Percentiles rank a stretch among this genome's conserved stretches.
These are phyloP conservation scores for Kwoniella pini DNA, from an alignment of 768 basidiomycete genomes.

Conservation along the genomic window DNA sequence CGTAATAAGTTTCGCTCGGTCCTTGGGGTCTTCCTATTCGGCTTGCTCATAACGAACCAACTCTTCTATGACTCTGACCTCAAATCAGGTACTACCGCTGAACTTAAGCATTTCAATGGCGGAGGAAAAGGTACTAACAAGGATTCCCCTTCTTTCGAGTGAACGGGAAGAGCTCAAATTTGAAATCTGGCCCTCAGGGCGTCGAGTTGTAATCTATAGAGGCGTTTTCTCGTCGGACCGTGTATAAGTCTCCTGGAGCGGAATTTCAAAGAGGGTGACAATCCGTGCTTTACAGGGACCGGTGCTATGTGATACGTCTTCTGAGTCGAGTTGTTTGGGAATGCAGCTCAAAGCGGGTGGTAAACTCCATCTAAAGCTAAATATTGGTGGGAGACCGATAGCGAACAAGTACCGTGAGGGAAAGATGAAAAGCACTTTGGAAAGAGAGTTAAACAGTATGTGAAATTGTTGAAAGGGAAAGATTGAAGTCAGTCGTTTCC, in stretches of 20 bases:
- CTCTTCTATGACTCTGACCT: constrained; percentile 59
- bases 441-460: constrained; percentile 79
- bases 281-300: constrained; percentile 63
- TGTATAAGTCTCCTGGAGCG: constrained; percentile 78
- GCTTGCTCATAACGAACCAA: constrained; percentile 59
- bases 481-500: constrained; percentile 70
- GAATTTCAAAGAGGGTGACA: constrained; percentile 62
- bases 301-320: constrained; percentile 70
- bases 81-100: constrained; percentile 80
- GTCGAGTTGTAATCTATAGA: constrained; percentile 80
- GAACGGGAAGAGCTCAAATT: constrained; percentile 83
- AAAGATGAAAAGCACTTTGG: constrained; percentile 80
- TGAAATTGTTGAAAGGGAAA: constrained; percentile 80
- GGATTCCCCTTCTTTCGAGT: constrained; percentile 85
- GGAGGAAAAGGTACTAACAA: constrained; percentile 89
- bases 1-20: constrained; percentile 60
- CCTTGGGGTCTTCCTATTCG: constrained; percentile 42
- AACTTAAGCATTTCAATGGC: constrained; percentile 88
- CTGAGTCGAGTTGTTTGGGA: constrained; percentile 83
- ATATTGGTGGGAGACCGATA: constrained; percentile 79
- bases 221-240: constrained; percentile 69
- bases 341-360: constrained; percentile 81
- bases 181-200: constrained; percentile 68
- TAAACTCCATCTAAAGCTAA: constrained; percentile 84
- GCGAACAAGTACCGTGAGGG: constrained; percentile 80